These are phyloP conservation scores for Nigrograna mackinnonii DNA, from an alignment of 2,329 filamentous ascomycete genomes.

Conservation along the genomic window DNA sequence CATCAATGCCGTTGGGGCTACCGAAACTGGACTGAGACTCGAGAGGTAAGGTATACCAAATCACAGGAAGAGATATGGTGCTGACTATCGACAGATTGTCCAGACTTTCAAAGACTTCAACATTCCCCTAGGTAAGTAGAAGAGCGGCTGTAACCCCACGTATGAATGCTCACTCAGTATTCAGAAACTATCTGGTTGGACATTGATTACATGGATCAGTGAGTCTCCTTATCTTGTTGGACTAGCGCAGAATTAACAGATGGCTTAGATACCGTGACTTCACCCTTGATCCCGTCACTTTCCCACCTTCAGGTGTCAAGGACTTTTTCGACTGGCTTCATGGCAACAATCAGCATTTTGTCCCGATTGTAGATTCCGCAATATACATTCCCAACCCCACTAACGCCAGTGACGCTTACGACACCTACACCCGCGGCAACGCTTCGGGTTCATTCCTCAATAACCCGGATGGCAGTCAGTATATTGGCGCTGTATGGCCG, in stretches of 20 bases:
- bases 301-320: conserved; percentile 52
- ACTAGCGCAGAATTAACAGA: not conserved
- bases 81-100: conserved; percentile 41
- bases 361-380: conserved; percentile 65
- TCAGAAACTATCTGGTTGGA: conserved; percentile 48
- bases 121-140: conserved; percentile 55
- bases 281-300: conserved; percentile 58
- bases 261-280: conserved; percentile 59
- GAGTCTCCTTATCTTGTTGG: conserved; percentile 16
- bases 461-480: conserved; percentile 59
- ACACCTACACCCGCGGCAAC: conserved; percentile 55
- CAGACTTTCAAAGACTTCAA: conserved; percentile 57
- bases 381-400: conserved; percentile 74
- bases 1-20: conserved; percentile 89
- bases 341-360: conserved; percentile 59
- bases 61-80: no score
- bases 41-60: conserved; percentile 49
- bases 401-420: conserved; percentile 65
- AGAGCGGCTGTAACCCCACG: no score
- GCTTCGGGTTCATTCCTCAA: conserved; percentile 54
- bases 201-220: conserved; percentile 46
- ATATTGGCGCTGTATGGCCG: conserved; percentile 61
- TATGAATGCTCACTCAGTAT: no score
- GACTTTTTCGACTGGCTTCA: conserved; percentile 59
- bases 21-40: conserved; percentile 68